Conservation (phyloP, 2,329 filamentous ascomycete species). For the Fusarium tuaranense region DNA sequence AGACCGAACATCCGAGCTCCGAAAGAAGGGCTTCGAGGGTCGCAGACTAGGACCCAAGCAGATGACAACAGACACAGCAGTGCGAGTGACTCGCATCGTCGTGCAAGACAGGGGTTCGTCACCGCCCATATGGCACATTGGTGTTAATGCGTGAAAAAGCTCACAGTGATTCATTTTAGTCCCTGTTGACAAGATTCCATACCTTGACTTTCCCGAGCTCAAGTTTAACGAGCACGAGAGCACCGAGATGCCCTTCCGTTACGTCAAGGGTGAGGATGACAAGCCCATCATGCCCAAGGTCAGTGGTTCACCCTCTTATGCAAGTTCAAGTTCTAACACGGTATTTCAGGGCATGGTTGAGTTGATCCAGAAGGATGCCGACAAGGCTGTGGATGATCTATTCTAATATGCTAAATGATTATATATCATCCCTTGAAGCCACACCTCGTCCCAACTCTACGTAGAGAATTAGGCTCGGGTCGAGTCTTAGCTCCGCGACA, state of each 20-base stretch:
- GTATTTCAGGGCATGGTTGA: constrained; percentile 86
- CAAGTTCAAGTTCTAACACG: constrained; percentile 38
- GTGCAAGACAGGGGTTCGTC: constrained; percentile 82
- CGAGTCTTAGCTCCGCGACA: neutral
- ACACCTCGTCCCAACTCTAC: neutral
- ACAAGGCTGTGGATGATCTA: constrained; percentile 90
- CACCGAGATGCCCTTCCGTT: constrained; percentile 98
- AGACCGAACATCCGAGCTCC: constrained; percentile 96
- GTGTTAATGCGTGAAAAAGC: neutral
- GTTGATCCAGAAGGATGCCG: constrained; percentile 91
- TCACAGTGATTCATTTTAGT: constrained; percentile 61
- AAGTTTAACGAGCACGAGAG: constrained; percentile 92
- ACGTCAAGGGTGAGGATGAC: constrained; percentile 81
- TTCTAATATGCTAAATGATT: constrained; percentile 60
- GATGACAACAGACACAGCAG: constrained; percentile 98
- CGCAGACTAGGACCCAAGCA: constrained; percentile 90
- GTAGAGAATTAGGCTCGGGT: neutral
- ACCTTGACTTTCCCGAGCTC: constrained; percentile 90
- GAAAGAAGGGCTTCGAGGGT: constrained; percentile 91
- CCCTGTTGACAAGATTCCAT: constrained; percentile 81
- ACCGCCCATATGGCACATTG: neutral
- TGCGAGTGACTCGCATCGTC: constrained; percentile 90
- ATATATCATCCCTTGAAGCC: neutral
- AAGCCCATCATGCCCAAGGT: constrained; percentile 93
- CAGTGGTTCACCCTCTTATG: constrained; percentile 9